Evolutionary conservation across 2,329 filamentous ascomycete species (phyloP).

Genomic region (Fonsecaea erecta): DNA sequence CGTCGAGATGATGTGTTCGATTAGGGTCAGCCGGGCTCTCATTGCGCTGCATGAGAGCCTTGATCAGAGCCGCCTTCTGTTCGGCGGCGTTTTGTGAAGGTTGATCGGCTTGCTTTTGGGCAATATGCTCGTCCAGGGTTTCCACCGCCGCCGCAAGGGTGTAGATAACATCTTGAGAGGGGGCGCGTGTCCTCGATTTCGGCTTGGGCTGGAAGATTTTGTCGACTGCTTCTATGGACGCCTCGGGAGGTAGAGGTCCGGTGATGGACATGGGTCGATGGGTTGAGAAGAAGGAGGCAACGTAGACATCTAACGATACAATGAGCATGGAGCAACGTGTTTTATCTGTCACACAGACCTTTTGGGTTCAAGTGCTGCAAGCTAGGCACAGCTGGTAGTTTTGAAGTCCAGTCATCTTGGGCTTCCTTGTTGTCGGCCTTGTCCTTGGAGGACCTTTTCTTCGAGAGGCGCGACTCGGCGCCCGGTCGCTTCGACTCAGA

Average conservation of each 20-base stretch:
- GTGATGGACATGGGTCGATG: conserved; percentile 92
- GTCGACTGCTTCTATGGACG: conserved; percentile 76
- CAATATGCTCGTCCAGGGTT: conserved; percentile 47
- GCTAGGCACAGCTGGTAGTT: conserved; percentile 55
- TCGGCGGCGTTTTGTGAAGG: conserved; percentile 58
- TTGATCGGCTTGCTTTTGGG: conserved; percentile 56
- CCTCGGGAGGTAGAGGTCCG: conserved; percentile 73
- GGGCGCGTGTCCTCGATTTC: conserved; percentile 51
- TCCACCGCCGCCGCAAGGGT: conserved; percentile 61
- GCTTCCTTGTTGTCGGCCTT: conserved; percentile 42
- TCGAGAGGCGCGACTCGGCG: conserved; percentile 36
- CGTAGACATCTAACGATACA: conserved; percentile 69
- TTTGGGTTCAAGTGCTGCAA: conserved; percentile 55
- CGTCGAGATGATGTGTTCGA: conserved; percentile 48
- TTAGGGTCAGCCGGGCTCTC: conserved; percentile 37
- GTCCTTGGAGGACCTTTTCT: conserved; percentile 32
- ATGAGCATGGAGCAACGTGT: conserved; percentile 16
- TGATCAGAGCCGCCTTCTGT: conserved; percentile 48
- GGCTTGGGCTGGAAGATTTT: conserved; percentile 75
- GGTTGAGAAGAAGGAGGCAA: conserved; percentile 93
- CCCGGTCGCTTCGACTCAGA: conserved; percentile 35
- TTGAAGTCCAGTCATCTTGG: conserved; percentile 42
- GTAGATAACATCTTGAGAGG: conserved; percentile 65
- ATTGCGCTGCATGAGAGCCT: conserved; percentile 48
- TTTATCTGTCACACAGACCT: conserved; percentile 45